A percentile compares a stretch with the other conserved stretches of the same genome.
Evolutionary conservation across 2,329 filamentous ascomycete species (phyloP).

Genomic region (Pestalotiopsis sp.): DNA sequence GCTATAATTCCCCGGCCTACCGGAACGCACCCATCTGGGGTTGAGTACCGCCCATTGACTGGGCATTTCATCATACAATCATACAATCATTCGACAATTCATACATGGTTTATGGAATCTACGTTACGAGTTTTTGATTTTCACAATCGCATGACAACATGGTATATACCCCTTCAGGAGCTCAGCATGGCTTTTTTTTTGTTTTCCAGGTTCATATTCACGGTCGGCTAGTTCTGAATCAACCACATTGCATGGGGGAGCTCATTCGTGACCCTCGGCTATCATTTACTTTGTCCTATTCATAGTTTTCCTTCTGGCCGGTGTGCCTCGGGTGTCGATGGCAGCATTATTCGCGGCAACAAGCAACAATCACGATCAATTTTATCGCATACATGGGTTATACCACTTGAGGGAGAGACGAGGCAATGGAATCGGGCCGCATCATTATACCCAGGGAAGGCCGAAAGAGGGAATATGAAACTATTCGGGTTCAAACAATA

Average conservation of each 20-base stretch:
- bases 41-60: slow-evolving; percentile 22
- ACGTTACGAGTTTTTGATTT: neutral
- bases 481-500: neutral
- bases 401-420: neutral
- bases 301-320: neutral
- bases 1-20: slow-evolving; percentile 60
- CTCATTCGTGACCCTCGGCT: neutral
- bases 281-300: neutral
- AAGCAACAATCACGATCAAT: slow-evolving; percentile 2
- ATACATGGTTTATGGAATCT: neutral
- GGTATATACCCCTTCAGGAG: neutral
- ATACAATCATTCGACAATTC: neutral
- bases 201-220: neutral
- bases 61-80: neutral
- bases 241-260: neutral
- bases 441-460: slow-evolving; percentile 4
- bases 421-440: neutral
- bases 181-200: neutral
- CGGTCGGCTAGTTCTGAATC: neutral
- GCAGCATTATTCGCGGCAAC: neutral
- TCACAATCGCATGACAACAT: neutral
- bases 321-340: neutral
- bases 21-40: slow-evolving; percentile 56
- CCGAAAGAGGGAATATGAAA: neutral
- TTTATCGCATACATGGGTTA: neutral